Evolutionary conservation across 805 yeast genomes (phyloP), one percentile per base, ranked within the genome.

Genomic region (Candida sphagnicola): DNA sequence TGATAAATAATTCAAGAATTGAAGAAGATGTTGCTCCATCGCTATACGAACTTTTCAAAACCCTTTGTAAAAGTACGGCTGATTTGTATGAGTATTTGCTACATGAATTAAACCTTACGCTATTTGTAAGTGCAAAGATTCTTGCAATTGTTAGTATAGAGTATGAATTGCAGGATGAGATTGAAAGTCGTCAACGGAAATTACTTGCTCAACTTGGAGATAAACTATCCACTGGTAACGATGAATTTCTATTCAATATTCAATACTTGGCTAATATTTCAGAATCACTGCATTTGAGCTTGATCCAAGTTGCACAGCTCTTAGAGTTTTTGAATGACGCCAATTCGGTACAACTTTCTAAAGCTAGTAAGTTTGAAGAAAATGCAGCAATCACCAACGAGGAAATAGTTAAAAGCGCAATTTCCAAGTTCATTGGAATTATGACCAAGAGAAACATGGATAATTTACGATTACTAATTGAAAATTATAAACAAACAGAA

Each of bases 371-470:
- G 24, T 23, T 12, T 6, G 35, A 33, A 14, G 35, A 40, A n/a
- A 41, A 38, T 34, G 28, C 18, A 10, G 26, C 15, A 2, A 38
- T 44, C 18, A 38, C 46, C 3, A 54, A 64, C 8, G 72, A 70
- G 26, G 59, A 58, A 6, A 40, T 54, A 4, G 50, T 72, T 4
- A 67, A 66, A 38, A 45, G 64, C 5, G 74, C 75, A 16, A 70
- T 83, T 1, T 74, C 83, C 1, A 68, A 71, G 35, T 67, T 82
- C 0, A 52, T 79, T 19, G 83, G 85, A 1, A 67, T 72, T 10
- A 53, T 77, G 17, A 62, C 74, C 8, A 58, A 71, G 3, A 58
- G 59, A 26, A 62, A 75, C 43, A 49, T 69, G 5, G 48, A 54
- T 1, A 53, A 45, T 4, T 67, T 70, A 39, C 49, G 77, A n/a